Base-by-base conservation (phyloP, 2,329 filamentous ascomycete species). In the Apiospora phragmitis region DNA sequence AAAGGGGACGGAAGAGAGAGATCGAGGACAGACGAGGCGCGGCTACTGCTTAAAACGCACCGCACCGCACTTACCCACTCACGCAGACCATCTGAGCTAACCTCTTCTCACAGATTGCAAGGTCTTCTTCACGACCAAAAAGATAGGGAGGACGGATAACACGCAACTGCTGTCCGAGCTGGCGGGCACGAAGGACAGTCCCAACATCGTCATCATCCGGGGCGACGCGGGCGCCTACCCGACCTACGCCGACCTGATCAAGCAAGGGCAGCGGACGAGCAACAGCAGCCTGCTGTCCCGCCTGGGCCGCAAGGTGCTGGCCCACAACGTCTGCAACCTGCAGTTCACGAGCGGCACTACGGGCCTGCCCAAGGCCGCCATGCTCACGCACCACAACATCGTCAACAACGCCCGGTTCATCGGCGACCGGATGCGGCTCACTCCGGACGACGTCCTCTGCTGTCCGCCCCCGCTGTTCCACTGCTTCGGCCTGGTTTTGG, bases 391-490 rank as follows among this genome's bases (percentile, higher is more conserved):
- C 76, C 88, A 91, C 76, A 89, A 88, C 75, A 82, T 89, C 74
- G 84, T 90, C 71, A 92, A 92, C 79, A 92, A 92, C 78, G 86
- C 89, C 9, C 87, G 90, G 41, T 92, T 92, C 81, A 91, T 92
- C 67, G 93, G 92, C 69, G 91, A 94, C 79, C 88, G 92, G 59
- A 92, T 94, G 91, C 86, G 88, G 7, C 85, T 95, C 21, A 90
- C 88, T 0, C 82, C 88, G 3, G 83, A 85, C 65, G 92, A 95
- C 77, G 84, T 91, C 9, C 85, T 96, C 14, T 95, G 93, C 83
- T 96, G 93, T 79, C 93, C 93, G 3, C 93, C 93, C 0, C 93
- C 94, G 0, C 86, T 96, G 4, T 96, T 96, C 84, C 94, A 96
- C 83, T 95, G 93, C 83, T 95, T 95, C 77, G 93, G 93, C 1